Evolutionary conservation across 1,139 yeast genomes (phyloP), one percentile per base, ranked within the genome.

Genomic region (Chernovozyma aurita): DNA sequence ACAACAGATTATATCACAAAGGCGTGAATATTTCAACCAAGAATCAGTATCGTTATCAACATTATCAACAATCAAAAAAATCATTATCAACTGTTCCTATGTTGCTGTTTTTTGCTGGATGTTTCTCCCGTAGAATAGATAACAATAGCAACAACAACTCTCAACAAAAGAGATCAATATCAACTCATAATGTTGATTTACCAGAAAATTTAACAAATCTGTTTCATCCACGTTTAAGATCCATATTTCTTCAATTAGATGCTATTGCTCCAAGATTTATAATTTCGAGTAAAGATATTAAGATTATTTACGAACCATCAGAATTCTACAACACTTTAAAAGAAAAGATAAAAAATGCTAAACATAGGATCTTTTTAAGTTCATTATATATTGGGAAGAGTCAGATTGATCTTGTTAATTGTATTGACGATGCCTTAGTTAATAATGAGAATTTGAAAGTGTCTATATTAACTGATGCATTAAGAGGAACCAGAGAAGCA

Each of bases 401-500:
- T 2, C 95, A 92, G 55, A 64, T 73, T 34, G 97, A 90, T 43
- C 70, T 92, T 24, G 64, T 85, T 15, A 67, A 69, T n/a, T 73
- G 80, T 43, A 44, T 86, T 3, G 69, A 71, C 13, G 55, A 60
- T 4, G 92, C 96, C 0, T 61, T 92, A 46, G 49, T 56, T 3
- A 53, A 56, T 2, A 86, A 85, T 45, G 74, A 78, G 1, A 62
- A 77, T 20, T 66, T 92, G 40, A 72, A 75, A 44, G 85, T 94
- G 1, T 76, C 75, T 42, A 79, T 94, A 24, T 66, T 92, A 37
- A 73, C 92, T 4, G 99, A 92, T 60, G 95, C 92, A 8, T 70
- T 92, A 36, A 63, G 99, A 47, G 97, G 97, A 0, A 92, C 98
- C 0, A 70, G 99, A 45, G 98, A 92, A 52, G 80, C 92, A 0